These are phyloP conservation scores for Lodderomyces orthopsilosis DNA, from an alignment of 1,139 yeast genomes.

Conservation along the genomic window DNA sequence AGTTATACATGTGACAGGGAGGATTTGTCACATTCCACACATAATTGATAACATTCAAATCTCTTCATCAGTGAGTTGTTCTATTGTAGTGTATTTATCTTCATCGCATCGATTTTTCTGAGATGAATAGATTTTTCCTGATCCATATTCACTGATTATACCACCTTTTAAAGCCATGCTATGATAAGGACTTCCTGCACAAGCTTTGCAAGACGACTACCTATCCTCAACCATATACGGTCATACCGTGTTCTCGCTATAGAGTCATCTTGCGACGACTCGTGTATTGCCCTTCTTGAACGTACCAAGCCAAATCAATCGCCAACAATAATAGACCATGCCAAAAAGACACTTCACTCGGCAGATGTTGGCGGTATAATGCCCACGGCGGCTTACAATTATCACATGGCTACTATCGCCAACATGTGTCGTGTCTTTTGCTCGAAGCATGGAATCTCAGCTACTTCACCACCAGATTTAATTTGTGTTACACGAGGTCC, in stretches of 20 bases:
- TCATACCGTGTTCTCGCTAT: constrained; percentile 73
- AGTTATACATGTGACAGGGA: too few relatives aligned
- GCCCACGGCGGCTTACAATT: constrained; percentile 81
- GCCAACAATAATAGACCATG: constrained; percentile 58
- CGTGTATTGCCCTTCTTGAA: constrained; percentile 79
- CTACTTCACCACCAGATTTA: constrained; percentile 56
- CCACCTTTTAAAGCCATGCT: background rate
- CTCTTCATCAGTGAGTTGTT: too few relatives aligned
- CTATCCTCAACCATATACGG: constrained; percentile 16
- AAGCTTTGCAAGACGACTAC: background rate
- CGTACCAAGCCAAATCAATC: constrained; percentile 32
- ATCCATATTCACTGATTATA: background rate
- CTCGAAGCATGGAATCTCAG: constrained; percentile 21
- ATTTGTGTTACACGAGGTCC: constrained; percentile 95
- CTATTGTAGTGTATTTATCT: too few relatives aligned
- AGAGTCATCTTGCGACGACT: constrained; percentile 94
- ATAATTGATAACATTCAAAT: too few relatives aligned
- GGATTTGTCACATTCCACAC: too few relatives aligned
- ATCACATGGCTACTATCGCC: constrained; percentile 60
- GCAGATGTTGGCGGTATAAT: constrained; percentile 75
- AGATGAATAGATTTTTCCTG: background rate
- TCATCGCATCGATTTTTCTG: constrained; percentile 1
- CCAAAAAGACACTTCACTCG: constrained; percentile 67
- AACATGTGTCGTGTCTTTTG: constrained; percentile 27
- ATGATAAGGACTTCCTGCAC: background rate